Percentiles rank a stretch among this genome's conserved stretches.
phyloP scores from a whole-genome alignment of 2,329 filamentous ascomycete genomes.

The Tympanopsis confertula region DNA sequence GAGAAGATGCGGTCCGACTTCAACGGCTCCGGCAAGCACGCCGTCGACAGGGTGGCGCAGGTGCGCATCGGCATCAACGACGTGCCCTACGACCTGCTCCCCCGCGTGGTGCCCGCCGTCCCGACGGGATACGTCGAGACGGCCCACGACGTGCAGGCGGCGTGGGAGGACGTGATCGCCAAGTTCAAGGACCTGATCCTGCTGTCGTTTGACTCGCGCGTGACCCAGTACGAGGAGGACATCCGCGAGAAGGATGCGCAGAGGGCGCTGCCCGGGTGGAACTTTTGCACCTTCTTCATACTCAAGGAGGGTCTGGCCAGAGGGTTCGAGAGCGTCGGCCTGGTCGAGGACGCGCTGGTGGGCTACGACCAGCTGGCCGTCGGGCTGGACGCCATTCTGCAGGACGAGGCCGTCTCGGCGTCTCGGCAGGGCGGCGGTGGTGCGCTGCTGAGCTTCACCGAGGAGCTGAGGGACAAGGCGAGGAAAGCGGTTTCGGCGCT shows the following conservation, averaged over 20 bases:
- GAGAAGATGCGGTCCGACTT: conserved; percentile 89
- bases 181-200: conserved; percentile 84
- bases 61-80: conserved; percentile 67
- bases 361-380: conserved; percentile 90
- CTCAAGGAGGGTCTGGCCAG: conserved; percentile 88
- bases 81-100: conserved; percentile 52
- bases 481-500: conserved; percentile 34
- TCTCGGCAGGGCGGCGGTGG: conserved; percentile 57
- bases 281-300: conserved; percentile 98
- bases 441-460: conserved; percentile 59
- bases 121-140: conserved; percentile 58
- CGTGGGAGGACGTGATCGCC: conserved; percentile 72
- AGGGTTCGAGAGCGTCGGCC: conserved; percentile 89
- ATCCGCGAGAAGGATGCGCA: conserved; percentile 89
- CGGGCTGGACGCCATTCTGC: conserved; percentile 71
- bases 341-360: conserved; percentile 88
- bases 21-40: conserved; percentile 60
- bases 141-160: conserved; percentile 65
- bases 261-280: conserved; percentile 83
- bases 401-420: conserved; percentile 55
- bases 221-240: conserved; percentile 91
- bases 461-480: conserved; percentile 55
- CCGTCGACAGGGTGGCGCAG: conserved; percentile 71
- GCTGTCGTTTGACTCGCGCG: conserved; percentile 77
- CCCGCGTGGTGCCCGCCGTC: conserved; percentile 49